phyloP scores from a whole-genome alignment of 2,329 filamentous ascomycete genomes.

The Exophiala calicioides region DNA sequence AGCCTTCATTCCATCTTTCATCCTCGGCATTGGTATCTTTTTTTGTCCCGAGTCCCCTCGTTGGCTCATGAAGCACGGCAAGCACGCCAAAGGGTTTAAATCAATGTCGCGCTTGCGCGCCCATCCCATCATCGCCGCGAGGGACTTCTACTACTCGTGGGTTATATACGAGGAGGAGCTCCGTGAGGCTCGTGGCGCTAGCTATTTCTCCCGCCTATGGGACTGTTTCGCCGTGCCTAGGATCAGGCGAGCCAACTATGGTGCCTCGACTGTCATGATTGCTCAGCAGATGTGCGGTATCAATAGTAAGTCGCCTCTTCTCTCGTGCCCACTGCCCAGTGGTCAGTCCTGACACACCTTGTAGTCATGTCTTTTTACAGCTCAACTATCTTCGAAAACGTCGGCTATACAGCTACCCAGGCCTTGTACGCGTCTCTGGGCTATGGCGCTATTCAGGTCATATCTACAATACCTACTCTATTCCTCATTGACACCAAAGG shows the following conservation, averaged over 20 bases:
- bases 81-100: constrained; percentile 48
- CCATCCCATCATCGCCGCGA: constrained; percentile 55
- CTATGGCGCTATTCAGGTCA: constrained; percentile 65
- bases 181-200: constrained; percentile 53
- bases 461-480: constrained; percentile 65
- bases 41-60: constrained; percentile 56
- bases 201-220: constrained; percentile 54
- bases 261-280: constrained; percentile 67
- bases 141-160: constrained; percentile 59
- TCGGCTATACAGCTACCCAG: constrained; percentile 52
- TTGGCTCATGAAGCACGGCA: constrained; percentile 50
- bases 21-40: constrained; percentile 58
- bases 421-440: constrained; percentile 64
- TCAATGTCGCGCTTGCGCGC: constrained; percentile 53
- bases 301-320: constrained; percentile 47
- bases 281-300: constrained; percentile 42
- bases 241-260: constrained; percentile 61
- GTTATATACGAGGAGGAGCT: constrained; percentile 63
- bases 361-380: constrained; percentile 63
- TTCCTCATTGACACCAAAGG: constrained; percentile 69
- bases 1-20: constrained; percentile 65
- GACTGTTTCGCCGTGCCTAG: constrained; percentile 64
- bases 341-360: constrained; percentile 1
- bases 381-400: constrained; percentile 62
- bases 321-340: neutral